These are phyloP conservation scores for Medicago truncatula DNA, from an alignment of 306 rosid species.

Conservation along the genomic window MtrunA17r5.0-ANR NC_053045.1:58931501-58932000, in stretches of 20 bases:
- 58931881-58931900: too few relatives aligned
- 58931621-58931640: too few relatives aligned
- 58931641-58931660: constrained; percentile 7
- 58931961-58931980: too few relatives aligned
- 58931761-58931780: neutral
- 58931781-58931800: constrained; percentile 40
- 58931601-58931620: neutral
- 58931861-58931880: too few relatives aligned
- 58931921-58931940: too few relatives aligned
- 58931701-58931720: neutral
- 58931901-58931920: too few relatives aligned
- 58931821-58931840: neutral
- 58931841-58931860: too few relatives aligned
- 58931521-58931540: neutral
- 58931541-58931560: too few relatives aligned
- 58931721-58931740: constrained; percentile 14
- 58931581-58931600: too few relatives aligned
- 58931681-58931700: constrained; percentile 31
- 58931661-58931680: neutral
- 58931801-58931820: constrained; percentile 21
- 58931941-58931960: too few relatives aligned
- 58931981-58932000: too few relatives aligned
- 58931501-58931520: constrained; percentile 21
- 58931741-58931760: neutral
- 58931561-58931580: constrained; percentile 13